A percentile compares a stretch with the other conserved stretches of the same genome.
These are phyloP conservation scores for Trypanosomatidae sp. DNA, from an alignment of 208 protist genomes.

Conservation along the genomic window DNA sequence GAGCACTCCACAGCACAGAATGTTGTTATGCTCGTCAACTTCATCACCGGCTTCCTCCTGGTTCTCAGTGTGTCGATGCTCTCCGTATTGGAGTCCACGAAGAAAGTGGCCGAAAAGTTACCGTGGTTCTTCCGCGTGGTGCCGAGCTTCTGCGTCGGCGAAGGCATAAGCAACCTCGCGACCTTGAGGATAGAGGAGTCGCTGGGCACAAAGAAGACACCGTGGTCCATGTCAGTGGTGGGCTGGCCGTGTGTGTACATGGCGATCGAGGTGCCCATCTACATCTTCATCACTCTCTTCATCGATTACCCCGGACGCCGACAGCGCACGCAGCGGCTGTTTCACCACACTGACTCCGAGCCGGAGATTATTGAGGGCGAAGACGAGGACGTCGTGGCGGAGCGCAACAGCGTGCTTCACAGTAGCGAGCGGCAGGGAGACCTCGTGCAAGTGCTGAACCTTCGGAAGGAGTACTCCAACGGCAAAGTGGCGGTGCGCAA, in stretches of 20 bases:
- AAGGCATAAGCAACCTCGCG: constrained; percentile 61
- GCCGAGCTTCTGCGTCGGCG: constrained; percentile 47
- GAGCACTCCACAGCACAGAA: constrained; percentile 51
- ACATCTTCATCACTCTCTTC: constrained; percentile 22
- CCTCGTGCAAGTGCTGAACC: constrained; percentile 34
- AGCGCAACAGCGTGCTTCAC: constrained; percentile 30
- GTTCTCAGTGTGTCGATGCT: constrained; percentile 43
- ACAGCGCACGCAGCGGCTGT: constrained; percentile 6
- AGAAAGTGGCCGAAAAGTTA: constrained; percentile 20
- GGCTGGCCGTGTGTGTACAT: constrained; percentile 46
- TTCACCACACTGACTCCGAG: constrained; percentile 23
- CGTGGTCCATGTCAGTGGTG: constrained; percentile 28
- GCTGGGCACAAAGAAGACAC: constrained; percentile 24
- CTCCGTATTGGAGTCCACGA: constrained; percentile 1
- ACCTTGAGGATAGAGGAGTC: constrained; percentile 27
- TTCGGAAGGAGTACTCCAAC: constrained; percentile 28
- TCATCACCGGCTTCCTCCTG: constrained; percentile 48
- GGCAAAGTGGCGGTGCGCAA: constrained; percentile 57
- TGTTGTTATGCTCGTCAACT: constrained; percentile 36
- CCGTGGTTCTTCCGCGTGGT: constrained; percentile 45
- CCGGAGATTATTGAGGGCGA: constrained; percentile 14
- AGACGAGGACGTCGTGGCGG: constrained; percentile 45
- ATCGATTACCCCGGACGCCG: constrained; percentile 29
- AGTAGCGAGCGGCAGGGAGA: constrained; percentile 13
- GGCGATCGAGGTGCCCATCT: constrained; percentile 35